Percentiles rank a stretch among this genome's conserved stretches.
Conservation (phyloP, 805 yeast species). For the Metschnikowia corniflorae region DNA sequence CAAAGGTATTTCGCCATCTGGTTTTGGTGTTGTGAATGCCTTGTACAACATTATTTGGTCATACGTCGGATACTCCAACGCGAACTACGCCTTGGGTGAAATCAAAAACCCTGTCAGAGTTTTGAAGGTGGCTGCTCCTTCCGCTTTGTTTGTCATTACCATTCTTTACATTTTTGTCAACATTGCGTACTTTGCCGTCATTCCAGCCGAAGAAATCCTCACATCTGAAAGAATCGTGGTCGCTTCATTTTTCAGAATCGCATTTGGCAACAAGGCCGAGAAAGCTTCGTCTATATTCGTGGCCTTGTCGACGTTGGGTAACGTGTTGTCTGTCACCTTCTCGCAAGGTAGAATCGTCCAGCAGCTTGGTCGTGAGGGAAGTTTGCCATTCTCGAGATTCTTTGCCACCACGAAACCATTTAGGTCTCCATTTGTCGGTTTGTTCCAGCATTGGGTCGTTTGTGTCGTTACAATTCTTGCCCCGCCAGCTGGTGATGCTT, state of each 20-base stretch:
- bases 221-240: conserved; percentile 69
- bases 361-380: conserved; percentile 79
- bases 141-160: conserved; percentile 58
- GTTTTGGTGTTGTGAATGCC: conserved; percentile 71
- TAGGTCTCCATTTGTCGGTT: conserved; percentile 68
- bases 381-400: conserved; percentile 67
- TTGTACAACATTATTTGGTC: conserved; percentile 84
- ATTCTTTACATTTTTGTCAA: conserved; percentile 72
- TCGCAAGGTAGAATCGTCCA: conserved; percentile 81
- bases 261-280: conserved; percentile 66
- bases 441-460: conserved; percentile 72
- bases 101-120: conserved; percentile 69
- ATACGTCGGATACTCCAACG: conserved; percentile 78
- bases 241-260: conserved; percentile 69
- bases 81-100: conserved; percentile 79
- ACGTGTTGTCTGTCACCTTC: conserved; percentile 74
- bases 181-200: conserved; percentile 79
- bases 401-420: conserved; percentile 73
- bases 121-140: conserved; percentile 70
- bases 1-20: conserved; percentile 50
- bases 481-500: conserved; percentile 81
- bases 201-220: conserved; percentile 59
- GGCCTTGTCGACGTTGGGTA: conserved; percentile 78
- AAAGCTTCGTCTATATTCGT: conserved; percentile 76
- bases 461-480: conserved; percentile 73